These are phyloP conservation scores for Mycena kentingensis DNA, from an alignment of 768 basidiomycete species.

Conservation along the genomic window DNA sequence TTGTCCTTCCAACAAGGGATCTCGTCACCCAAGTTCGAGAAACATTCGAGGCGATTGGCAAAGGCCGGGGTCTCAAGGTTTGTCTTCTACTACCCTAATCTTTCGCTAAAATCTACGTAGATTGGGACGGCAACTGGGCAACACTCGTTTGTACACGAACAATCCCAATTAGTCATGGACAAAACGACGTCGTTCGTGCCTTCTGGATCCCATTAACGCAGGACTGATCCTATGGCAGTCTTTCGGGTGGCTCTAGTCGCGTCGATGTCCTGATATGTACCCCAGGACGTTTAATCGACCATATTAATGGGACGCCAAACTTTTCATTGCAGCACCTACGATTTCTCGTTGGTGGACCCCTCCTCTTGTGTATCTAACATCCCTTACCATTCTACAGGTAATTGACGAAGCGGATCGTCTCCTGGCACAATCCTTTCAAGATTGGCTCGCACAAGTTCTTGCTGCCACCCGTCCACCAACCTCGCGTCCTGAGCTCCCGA, in stretches of 20 bases:
- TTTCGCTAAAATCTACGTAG: constrained; percentile 30
- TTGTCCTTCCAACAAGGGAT: constrained; percentile 93
- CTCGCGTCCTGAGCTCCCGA: neutral
- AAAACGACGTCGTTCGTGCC: constrained; percentile 46
- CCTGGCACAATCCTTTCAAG: constrained; percentile 92
- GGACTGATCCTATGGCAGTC: constrained; percentile 40
- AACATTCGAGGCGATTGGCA: constrained; percentile 82
- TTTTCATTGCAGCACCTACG: constrained; percentile 93
- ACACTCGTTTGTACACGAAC: constrained; percentile 92
- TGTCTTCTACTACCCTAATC: constrained; percentile 16
- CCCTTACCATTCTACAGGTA: constrained; percentile 50
- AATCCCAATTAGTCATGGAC: constrained; percentile 74
- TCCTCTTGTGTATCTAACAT: neutral
- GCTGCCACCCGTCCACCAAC: constrained; percentile 57
- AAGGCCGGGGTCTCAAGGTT: constrained; percentile 87
- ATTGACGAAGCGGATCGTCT: constrained; percentile 99
- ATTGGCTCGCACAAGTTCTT: constrained; percentile 87
- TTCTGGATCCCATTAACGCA: neutral
- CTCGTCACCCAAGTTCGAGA: constrained; percentile 90
- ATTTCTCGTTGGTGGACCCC: constrained; percentile 68
- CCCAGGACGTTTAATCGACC: constrained; percentile 93
- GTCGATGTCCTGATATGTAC: constrained; percentile 95
- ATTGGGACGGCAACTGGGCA: constrained; percentile 88
- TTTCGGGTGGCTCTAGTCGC: constrained; percentile 85
- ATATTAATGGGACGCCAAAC: constrained; percentile 82